Conservation (phyloP, 2,329 filamentous ascomycete species). For the Cercospora berteroae region DNA sequence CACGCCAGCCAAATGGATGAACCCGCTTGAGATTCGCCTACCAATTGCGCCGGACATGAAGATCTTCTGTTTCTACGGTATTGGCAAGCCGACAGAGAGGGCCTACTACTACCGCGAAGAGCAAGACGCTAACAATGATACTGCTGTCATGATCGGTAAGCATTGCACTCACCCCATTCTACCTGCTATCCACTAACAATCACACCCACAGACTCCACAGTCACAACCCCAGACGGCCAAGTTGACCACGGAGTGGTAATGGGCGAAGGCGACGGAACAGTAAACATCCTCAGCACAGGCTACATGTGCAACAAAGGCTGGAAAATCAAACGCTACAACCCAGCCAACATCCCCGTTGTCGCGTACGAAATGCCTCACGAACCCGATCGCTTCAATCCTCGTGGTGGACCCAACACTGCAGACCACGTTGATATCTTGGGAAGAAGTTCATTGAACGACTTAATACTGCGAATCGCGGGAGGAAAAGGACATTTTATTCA, state of each 20-base stretch:
- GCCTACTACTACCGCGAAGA: conserved; percentile 87
- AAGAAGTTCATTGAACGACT: conserved; percentile 81
- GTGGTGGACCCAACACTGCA: conserved; percentile 67
- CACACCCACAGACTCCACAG: conserved; percentile 58
- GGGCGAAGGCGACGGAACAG: conserved; percentile 94
- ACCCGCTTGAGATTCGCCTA: conserved; percentile 84
- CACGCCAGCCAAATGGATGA: conserved; percentile 77
- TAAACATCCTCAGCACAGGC: conserved; percentile 84
- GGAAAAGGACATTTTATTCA: conserved; percentile 78
- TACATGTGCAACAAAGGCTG: conserved; percentile 98
- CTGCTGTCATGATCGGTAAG: conserved; percentile 54
- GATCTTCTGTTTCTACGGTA: conserved; percentile 95
- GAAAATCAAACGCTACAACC: conserved; percentile 92
- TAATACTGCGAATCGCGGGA: conserved; percentile 81
- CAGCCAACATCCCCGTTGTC: conserved; percentile 74
- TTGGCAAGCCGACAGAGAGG: conserved; percentile 90
- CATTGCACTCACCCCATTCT: no score
- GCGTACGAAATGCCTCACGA: conserved; percentile 97
- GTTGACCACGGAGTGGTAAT: conserved; percentile 88
- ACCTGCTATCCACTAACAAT: not conserved
- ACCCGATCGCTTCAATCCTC: conserved; percentile 84
- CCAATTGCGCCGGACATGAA: conserved; percentile 86
- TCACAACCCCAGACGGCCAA: conserved; percentile 58
- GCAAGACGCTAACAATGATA: conserved; percentile 56
- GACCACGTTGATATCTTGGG: conserved; percentile 98